These are phyloP conservation scores for Mycena indigotica DNA, from an alignment of 768 basidiomycete species.

Conservation along the genomic window DNA sequence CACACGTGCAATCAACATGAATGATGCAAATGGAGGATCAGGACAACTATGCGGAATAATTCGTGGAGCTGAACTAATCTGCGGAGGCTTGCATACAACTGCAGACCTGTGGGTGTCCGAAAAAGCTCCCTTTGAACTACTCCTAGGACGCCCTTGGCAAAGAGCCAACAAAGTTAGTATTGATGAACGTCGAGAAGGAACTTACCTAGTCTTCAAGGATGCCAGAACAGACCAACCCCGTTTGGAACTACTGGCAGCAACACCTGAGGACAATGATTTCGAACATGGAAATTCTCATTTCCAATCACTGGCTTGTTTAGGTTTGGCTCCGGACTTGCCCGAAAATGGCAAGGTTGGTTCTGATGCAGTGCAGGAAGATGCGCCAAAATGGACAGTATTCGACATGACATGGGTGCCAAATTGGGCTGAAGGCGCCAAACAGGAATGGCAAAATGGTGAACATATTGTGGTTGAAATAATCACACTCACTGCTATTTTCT, in stretches of 20 bases:
- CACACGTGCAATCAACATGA: constrained; percentile 8
- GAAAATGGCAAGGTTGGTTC: too few relatives aligned
- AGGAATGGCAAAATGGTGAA: too few relatives aligned
- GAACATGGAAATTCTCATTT: constrained; percentile 13
- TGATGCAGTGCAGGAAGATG: too few relatives aligned
- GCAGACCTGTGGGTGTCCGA: constrained; percentile 27
- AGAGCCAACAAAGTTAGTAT: constrained; percentile 25
- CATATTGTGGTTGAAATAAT: too few relatives aligned
- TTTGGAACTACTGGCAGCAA: constrained; percentile 16
- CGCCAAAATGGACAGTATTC: too few relatives aligned
- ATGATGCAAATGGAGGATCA: constrained; percentile 33
- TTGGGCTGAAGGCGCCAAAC: too few relatives aligned
- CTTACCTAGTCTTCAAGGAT: constrained; percentile 25
- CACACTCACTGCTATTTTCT: too few relatives aligned
- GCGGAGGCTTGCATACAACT: constrained; percentile 22
- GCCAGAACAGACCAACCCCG: background rate
- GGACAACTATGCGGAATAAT: constrained; percentile 25
- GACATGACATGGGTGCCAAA: too few relatives aligned
- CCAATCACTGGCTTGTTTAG: constrained; percentile 27
- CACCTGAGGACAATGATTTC: constrained; percentile 8
- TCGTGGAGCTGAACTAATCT: constrained; percentile 19
- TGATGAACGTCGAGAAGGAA: constrained; percentile 26
- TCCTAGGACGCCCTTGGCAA: constrained; percentile 20
- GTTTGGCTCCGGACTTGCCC: too few relatives aligned
- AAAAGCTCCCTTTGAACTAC: constrained; percentile 5